These are phyloP conservation scores for Basidiobolus heterosporus DNA, from an alignment of 371 early-diverging fungal genomes.

Conservation along the genomic window DNA sequence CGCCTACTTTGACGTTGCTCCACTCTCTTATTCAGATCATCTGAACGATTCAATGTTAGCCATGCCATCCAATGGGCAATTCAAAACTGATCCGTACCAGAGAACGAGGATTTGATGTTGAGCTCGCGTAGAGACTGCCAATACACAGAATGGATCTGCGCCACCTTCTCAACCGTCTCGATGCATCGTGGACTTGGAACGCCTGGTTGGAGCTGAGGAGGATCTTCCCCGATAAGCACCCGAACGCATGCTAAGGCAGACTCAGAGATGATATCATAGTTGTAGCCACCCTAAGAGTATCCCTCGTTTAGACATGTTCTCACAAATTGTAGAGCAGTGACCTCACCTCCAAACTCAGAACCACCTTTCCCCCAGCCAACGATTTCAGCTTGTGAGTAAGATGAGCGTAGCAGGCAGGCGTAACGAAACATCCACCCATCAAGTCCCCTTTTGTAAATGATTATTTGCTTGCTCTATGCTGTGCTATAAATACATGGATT, in stretches of 20 bases:
- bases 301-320: too few species aligned
- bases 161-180: slow-evolving; percentile 6
- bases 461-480: too few species aligned
- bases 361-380: slow-evolving; percentile 54
- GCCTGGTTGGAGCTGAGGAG: slow-evolving; percentile 1
- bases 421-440: slow-evolving; percentile 66
- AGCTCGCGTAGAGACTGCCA: slow-evolving; percentile 3
- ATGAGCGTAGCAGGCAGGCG: slow-evolving; percentile 67
- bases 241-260: slow-evolving; percentile 64
- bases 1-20: too few species aligned
- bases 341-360: slow-evolving; percentile 49
- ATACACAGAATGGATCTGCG: slow-evolving; percentile 4
- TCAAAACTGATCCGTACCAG: too few species aligned
- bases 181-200: slow-evolving; percentile 4
- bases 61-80: too few species aligned
- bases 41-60: too few species aligned
- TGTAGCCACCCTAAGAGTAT: slow-evolving; percentile 53
- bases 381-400: slow-evolving; percentile 55
- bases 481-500: background rate
- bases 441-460: slow-evolving; percentile 44
- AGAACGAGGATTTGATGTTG: too few species aligned
- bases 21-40: too few species aligned
- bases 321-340: too few species aligned
- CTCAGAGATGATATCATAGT: slow-evolving; percentile 46
- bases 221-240: slow-evolving; percentile 35